Base-by-base conservation (phyloP, 2,329 filamentous ascomycete species). In the Biscogniauxia sp. region DNA sequence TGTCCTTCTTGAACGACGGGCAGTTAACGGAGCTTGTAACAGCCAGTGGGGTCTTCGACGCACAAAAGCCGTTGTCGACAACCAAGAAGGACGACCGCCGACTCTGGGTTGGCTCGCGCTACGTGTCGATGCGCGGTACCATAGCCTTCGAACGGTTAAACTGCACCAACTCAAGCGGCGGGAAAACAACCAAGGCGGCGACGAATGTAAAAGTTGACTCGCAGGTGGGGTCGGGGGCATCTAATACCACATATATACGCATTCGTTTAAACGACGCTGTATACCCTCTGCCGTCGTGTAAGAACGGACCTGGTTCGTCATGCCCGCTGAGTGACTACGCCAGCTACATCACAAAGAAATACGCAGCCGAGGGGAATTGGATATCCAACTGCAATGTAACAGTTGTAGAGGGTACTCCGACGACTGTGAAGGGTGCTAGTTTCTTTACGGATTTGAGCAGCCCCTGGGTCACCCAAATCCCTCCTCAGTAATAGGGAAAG, bases 1-100 rank as follows among this genome's bases (percentile, higher is more conserved):
- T 86, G 55, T 79, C 79, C 0, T 90, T 90, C 70, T 75, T 86
- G 45, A 88, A 90, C 61, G 87, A 90, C 66, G 86, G 87, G 3
- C 87, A 90, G 67, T 79, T 89, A 50, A 85, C 82, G 54, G 82
- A 90, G 72, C 75, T 89, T 6, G 80, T 84, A 0, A 81, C 84
- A 1, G 80, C 82, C 5, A 80, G 82, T 17, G 88, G 87, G 0
- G 80, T 89, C 1, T 89, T 87, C 65, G 86, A 89, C 62, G 74
- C 78, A 8, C 80, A 88, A 66, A 67, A 73, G 2, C 70, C 77
- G 1, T 77, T 89, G 0, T 77, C 82, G 0, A 74, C 77, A 1
- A 79, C 78, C 2, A 71, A 73, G 28, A 81, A 82, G 28, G 76
- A 82, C 13, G 72, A 77, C 11, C 67, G 79, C 51, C 77, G 84